These are phyloP conservation scores for Aspergillus ochraceoroseus DNA, from an alignment of 2,329 filamentous ascomycete species.

Conservation along the genomic window DNA sequence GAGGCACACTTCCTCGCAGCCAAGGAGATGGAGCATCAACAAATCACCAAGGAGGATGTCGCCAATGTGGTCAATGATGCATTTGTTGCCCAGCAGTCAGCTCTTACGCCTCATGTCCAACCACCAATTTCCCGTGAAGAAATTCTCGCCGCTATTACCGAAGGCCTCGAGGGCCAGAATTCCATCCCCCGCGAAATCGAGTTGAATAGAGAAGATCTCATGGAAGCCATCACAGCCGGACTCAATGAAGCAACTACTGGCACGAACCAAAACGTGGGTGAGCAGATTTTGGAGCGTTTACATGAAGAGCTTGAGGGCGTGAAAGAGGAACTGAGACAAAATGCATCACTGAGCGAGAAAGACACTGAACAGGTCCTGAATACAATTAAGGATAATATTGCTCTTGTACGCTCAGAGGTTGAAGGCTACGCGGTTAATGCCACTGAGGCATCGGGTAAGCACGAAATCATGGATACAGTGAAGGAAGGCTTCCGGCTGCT, in stretches of 20 bases:
- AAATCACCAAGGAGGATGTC: slow-evolving; percentile 31
- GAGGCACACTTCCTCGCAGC: slow-evolving; percentile 42
- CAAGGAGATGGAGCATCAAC: slow-evolving; percentile 52
- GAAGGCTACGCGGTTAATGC: slow-evolving; percentile 74
- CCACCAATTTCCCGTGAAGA: slow-evolving; percentile 50
- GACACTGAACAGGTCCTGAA: slow-evolving; percentile 87
- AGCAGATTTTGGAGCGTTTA: slow-evolving; percentile 57
- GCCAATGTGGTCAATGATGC: slow-evolving; percentile 32
- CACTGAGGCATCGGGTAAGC: slow-evolving; percentile 63
- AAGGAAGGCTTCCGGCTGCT: slow-evolving; percentile 59
- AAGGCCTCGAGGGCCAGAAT: slow-evolving; percentile 51
- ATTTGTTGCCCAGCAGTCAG: slow-evolving; percentile 30
- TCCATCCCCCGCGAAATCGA: slow-evolving; percentile 56
- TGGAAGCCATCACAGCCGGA: slow-evolving; percentile 55
- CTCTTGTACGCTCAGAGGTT: slow-evolving; percentile 72
- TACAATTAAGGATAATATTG: slow-evolving; percentile 80
- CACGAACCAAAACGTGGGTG: slow-evolving; percentile 50
- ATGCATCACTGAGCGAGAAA: slow-evolving; percentile 69
- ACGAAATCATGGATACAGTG: slow-evolving; percentile 70
- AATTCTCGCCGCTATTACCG: slow-evolving; percentile 55
- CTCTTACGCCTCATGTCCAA: slow-evolving; percentile 32
- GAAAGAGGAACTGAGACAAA: slow-evolving; percentile 67
- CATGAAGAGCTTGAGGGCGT: slow-evolving; percentile 57
- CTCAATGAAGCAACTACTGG: slow-evolving; percentile 52
- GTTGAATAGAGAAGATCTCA: slow-evolving; percentile 51